Conservation (phyloP, 2,329 filamentous ascomycete species). For the Aspergillus unguis region DNA sequence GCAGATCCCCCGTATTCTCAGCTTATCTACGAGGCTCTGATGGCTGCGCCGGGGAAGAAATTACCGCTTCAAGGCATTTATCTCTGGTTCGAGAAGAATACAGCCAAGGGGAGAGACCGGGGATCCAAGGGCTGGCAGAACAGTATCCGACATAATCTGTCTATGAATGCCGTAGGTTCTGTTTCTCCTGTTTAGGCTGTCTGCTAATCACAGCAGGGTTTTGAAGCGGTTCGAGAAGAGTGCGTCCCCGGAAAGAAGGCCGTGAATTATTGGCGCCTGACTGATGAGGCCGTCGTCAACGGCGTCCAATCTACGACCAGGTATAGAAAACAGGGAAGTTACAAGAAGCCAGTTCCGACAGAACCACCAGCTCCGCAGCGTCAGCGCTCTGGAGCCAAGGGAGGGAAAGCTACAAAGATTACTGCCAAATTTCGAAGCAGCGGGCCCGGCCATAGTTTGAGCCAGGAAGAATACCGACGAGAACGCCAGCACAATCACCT, state of each 20-base stretch:
- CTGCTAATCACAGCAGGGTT: constrained; percentile 28
- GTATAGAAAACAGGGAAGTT: constrained; percentile 57
- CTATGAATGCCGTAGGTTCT: constrained; percentile 83
- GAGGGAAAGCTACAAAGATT: constrained; percentile 39
- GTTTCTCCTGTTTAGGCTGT: not conserved
- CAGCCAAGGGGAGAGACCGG: constrained; percentile 64
- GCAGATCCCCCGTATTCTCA: constrained; percentile 71
- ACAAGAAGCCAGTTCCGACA: constrained; percentile 38
- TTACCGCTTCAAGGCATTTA: constrained; percentile 87
- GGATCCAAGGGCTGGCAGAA: constrained; percentile 82
- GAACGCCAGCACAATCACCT: constrained; percentile 4
- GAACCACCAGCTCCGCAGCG: constrained; percentile 40
- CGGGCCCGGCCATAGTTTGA: constrained; percentile 8
- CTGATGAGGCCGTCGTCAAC: constrained; percentile 62
- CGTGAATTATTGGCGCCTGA: constrained; percentile 76
- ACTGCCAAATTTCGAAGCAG: constrained; percentile 30
- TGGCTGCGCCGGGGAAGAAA: constrained; percentile 61
- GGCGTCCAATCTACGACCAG: constrained; percentile 81
- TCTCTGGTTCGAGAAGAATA: constrained; percentile 81
- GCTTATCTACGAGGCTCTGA: constrained; percentile 73
- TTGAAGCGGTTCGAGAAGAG: constrained; percentile 56
- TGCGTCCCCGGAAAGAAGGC: constrained; percentile 46
- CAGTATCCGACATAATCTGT: constrained; percentile 90
- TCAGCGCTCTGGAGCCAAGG: constrained; percentile 42
- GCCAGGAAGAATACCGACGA: constrained; percentile 24